Evolutionary conservation across 2,329 filamentous ascomycete genomes (phyloP), one percentile per base, ranked within the genome.

Genomic region (Neopestalotiopsis clavispora): DNA sequence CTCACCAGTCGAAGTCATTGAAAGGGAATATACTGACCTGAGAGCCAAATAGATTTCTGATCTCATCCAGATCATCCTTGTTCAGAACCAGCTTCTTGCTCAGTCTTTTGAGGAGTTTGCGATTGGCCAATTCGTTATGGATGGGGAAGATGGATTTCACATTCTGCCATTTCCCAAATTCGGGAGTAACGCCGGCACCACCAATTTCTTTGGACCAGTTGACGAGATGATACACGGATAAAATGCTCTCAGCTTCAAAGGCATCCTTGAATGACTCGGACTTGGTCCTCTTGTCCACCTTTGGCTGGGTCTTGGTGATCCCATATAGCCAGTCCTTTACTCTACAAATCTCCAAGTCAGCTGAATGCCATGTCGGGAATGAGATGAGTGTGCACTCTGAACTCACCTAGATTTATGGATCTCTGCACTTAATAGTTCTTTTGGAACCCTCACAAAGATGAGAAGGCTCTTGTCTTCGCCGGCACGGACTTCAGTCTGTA

Each of bases 281-380:
- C 49, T 85, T 32, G 82, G 88, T 75, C 86, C 49, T 49, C 28
- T 85, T 34, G 82, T 88, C 75, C 86, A 84, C 70, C 80, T 84
- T 83, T 0, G 92, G 92, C 66, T 92, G 88, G 56, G 85, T 85
- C 60, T 90, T 84, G 58, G 88, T 87, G 70, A 94, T 89, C 58
- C 91, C 91, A 76, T 92, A 89, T 28, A 94, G 84, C 91, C 91
- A 94, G 77, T 94, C 92, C 72, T 90, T 91, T 40, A 94, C 89
- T 73, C 92, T 92, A 69, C 23, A 20, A 4, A 20, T 23, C 63
- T 20, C 4, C 4, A 2, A 6, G 5, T 20, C 23, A 56, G 17
- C 17, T 40, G 45, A 49, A 17, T 20, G 13, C 14, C 14, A 45
- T 45, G 17, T 12, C 40, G 12, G 42, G 4, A 17, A 45, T 14